These are phyloP conservation scores for Syzygium jambos DNA, from an alignment of 345 rosid genomes.

Conservation along the genomic window DNA sequence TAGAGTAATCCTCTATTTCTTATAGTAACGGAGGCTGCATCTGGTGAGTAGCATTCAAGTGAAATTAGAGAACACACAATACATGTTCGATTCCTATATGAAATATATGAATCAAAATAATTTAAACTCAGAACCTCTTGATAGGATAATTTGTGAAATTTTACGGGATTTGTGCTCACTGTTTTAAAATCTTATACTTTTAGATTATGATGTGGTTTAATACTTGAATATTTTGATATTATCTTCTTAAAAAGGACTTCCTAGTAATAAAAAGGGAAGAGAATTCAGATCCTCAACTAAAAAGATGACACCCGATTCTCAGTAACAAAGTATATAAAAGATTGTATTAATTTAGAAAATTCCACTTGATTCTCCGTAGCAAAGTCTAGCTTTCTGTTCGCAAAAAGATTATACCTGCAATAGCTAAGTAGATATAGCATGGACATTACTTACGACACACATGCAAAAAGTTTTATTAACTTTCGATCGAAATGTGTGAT, in stretches of 20 bases:
- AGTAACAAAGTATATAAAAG: not conserved
- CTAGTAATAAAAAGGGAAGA: not conserved
- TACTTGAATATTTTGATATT: not conserved
- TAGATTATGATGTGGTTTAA: not conserved
- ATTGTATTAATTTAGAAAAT: not conserved
- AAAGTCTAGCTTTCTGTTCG: not conserved
- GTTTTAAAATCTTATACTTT: not conserved
- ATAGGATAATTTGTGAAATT: not conserved
- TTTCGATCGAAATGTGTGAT: not conserved
- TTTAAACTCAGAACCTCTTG: not conserved
- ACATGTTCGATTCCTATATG: not conserved
- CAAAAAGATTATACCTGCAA: not conserved
- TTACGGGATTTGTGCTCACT: not conserved
- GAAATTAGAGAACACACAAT: not conserved
- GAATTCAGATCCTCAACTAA: not conserved
- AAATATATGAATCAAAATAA: not conserved
- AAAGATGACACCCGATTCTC: not conserved
- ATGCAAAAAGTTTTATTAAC: not conserved
- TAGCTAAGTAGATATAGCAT: not conserved
- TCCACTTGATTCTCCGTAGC: not conserved
- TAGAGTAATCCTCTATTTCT: not conserved
- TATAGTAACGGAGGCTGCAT: not conserved
- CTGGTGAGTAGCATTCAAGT: not conserved
- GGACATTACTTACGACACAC: not conserved
- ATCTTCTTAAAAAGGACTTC: not conserved